Base-by-base conservation (phyloP, 2,329 filamentous ascomycete genomes). In the Hypoxylon rubiginosum region DNA sequence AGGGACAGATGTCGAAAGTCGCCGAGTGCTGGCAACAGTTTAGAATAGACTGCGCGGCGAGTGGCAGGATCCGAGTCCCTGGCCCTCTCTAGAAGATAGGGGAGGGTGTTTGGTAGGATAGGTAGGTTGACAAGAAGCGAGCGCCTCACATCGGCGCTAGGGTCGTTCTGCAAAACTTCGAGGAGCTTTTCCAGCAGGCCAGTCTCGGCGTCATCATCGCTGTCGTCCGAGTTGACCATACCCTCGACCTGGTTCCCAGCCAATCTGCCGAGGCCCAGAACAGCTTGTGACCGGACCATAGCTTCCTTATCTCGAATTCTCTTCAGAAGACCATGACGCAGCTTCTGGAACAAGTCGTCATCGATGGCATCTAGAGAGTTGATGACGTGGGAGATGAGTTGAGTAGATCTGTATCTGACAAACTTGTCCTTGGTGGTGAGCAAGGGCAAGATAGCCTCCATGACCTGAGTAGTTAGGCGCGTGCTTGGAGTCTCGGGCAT, bases 1-100 rank as follows among this genome's bases (percentile, higher is more conserved):
- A 99, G 85, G 10, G 94, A 97, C 56, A 99, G 82, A 80, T 97
- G 93, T 58, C 96, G 89, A 80, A 99, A 99, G 79, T 99, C 96
- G 11, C 94, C 96, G 0, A 99, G 83, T 0, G 92, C 92, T 1
- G 96, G 96, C 4, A 99, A 83, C 6, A 99, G 84, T 36, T 92
- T 89, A 0, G 94, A 91, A 77, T 98, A 99, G 1, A 99, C 86
- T 9, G 93, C 91, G 64, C 94, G 86, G 64, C 96, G 86, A 3
- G 94, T 98, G 5, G 90, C 86, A 3, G 92, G 86, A 78, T 99
- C 96, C 62, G 94, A 87, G 76, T 99, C 96, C 75, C 96, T 86
- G 15, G 96, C 95, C 69, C 96, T 87, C 80, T 99, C 96, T 10
- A 99, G 86, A 2, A 99, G 87, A 74, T 91, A 97, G 7, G 93